Conservation (phyloP, 2,329 filamentous ascomycete genomes). For the Allantophomopsis cytisporea region DNA sequence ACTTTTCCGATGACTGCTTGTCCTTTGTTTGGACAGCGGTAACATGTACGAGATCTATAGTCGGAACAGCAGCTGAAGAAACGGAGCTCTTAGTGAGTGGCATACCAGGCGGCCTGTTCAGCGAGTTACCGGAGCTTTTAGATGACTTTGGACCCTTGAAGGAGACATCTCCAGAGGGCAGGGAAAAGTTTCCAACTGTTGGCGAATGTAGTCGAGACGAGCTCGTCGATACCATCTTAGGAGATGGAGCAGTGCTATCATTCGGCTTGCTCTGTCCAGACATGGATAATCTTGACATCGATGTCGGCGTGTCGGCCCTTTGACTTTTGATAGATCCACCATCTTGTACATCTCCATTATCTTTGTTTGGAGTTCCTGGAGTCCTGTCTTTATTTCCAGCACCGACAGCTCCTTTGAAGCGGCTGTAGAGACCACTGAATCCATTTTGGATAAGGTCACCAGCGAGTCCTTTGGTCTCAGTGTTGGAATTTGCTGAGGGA, state of each 20-base stretch:
- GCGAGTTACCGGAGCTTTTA: too few species aligned
- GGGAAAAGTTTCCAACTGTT: too few species aligned
- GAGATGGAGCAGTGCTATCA: conserved; percentile 6
- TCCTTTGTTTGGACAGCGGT: conserved; percentile 34
- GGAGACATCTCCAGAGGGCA: too few species aligned
- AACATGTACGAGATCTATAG: conserved; percentile 33
- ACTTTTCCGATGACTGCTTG: conserved; percentile 1
- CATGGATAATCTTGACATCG: too few species aligned
- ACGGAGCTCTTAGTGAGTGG: conserved; percentile 16
- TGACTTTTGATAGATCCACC: conserved; percentile 27
- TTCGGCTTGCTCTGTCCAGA: too few species aligned
- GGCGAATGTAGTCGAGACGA: conserved; percentile 1
- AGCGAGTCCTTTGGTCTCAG: conserved; percentile 56
- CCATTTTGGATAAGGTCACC: conserved; percentile 73
- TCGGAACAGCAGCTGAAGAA: conserved; percentile 21
- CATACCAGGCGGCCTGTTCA: conserved; percentile 12
- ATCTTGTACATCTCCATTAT: conserved; percentile 30
- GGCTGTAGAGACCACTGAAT: conserved; percentile 77
- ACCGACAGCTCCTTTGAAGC: conserved; percentile 71
- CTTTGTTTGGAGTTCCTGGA: conserved; percentile 15
- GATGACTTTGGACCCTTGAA: conserved; percentile 11
- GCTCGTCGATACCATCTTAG: background rate
- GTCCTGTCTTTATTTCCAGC: conserved; percentile 40
- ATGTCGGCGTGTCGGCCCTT: conserved; percentile 20
- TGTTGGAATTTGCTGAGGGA: conserved; percentile 38